These are phyloP conservation scores for Ceriops tagal DNA, from an alignment of 345 rosid species.

Conservation along the genomic window DNA sequence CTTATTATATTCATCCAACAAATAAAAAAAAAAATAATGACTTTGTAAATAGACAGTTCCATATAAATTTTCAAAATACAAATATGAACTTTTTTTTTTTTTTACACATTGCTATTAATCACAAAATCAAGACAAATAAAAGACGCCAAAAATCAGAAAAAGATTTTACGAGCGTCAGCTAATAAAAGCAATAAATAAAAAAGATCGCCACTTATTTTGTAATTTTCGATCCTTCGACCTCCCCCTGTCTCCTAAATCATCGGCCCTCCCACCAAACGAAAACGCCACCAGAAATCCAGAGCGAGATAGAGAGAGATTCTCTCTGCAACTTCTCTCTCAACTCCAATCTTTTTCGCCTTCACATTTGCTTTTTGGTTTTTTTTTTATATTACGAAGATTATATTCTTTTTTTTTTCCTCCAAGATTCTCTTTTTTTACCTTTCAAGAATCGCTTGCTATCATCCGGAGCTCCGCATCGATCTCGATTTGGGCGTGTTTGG, in stretches of 20 bases:
- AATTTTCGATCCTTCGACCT: constrained; percentile 8
- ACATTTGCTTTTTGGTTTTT: background rate
- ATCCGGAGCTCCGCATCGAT: background rate
- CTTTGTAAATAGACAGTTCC: too few relatives aligned
- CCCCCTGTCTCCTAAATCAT: background rate
- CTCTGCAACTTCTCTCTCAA: constrained; percentile 23
- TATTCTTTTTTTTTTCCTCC: constrained; percentile 18
- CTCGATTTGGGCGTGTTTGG: background rate
- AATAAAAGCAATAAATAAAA: background rate
- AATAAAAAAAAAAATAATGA: too few relatives aligned
- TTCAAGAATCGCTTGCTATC: constrained; percentile 8
- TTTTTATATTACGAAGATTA: constrained; percentile 12
- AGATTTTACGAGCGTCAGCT: constrained; percentile 4
- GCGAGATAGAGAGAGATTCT: constrained; percentile 5
- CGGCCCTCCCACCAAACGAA: constrained; percentile 12
- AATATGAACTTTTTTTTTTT: too few relatives aligned
- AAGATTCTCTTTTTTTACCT: constrained; percentile 21
- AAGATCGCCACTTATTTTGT: constrained; percentile 10
- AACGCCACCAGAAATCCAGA: constrained; percentile 4
- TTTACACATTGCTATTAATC: too few relatives aligned
- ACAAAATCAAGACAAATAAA: background rate
- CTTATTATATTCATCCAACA: too few relatives aligned
- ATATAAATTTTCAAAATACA: too few relatives aligned
- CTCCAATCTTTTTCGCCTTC: background rate
- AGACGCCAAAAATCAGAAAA: background rate